These are phyloP conservation scores for Candida pseudocylindracea DNA, from an alignment of 1,139 yeast species.

Conservation along the genomic window DNA sequence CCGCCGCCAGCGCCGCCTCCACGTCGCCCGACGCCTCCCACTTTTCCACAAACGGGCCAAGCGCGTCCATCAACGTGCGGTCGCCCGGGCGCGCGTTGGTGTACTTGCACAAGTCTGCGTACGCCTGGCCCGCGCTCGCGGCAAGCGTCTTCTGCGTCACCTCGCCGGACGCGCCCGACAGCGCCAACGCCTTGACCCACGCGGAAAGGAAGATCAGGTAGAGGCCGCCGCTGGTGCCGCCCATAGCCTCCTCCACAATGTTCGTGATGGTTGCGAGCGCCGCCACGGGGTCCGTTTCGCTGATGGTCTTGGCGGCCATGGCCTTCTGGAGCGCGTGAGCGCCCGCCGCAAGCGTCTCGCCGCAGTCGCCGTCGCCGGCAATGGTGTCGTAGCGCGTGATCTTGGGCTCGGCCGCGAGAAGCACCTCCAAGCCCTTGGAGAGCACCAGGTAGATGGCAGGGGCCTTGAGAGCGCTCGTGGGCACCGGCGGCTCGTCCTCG, in stretches of 20 bases:
- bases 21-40: constrained; percentile 27
- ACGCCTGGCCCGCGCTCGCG: background rate
- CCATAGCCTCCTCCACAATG: constrained; percentile 75
- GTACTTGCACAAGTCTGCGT: constrained; percentile 35
- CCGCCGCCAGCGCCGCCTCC: constrained; percentile 39
- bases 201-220: constrained; percentile 69
- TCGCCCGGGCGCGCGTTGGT: constrained; percentile 86
- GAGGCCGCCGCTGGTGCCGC: constrained; percentile 91
- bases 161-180: too few relatives aligned
- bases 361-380: constrained; percentile 97
- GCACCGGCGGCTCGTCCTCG: constrained; percentile 7
- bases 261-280: constrained; percentile 32
- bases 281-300: constrained; percentile 14
- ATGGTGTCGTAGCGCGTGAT: constrained; percentile 70
- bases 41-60: constrained; percentile 64
- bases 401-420: constrained; percentile 43
- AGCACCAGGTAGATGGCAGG: background rate
- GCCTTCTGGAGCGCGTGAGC: constrained; percentile 49
- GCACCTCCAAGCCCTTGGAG: constrained; percentile 23
- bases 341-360: constrained; percentile 72
- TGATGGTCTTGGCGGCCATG: constrained; percentile 5
- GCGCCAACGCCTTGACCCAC: constrained; percentile 14
- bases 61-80: constrained; percentile 69
- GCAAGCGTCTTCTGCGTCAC: constrained; percentile 7
- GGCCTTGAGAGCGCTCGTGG: constrained; percentile 14